Percentiles rank a stretch among this genome's conserved stretches.
Conservation (phyloP, 1,284 basidiomycete genomes). For the Mycosarcoma mackinlayi region DNA sequence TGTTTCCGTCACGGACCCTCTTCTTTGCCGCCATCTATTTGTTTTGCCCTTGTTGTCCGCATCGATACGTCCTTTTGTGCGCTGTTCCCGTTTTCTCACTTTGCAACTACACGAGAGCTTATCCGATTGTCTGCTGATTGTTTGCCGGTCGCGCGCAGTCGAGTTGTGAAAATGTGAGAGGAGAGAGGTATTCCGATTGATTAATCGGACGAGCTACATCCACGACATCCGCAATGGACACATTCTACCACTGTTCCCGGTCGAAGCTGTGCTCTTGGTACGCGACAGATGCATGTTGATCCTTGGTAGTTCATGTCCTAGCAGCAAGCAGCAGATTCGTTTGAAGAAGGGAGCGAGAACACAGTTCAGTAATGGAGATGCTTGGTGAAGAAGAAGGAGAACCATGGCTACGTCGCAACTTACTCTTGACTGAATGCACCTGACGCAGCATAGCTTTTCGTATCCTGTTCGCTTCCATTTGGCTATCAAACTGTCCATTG, state of each 20-base stretch:
- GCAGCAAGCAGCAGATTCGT: too few species aligned
- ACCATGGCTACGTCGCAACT: slow-evolving; percentile 46
- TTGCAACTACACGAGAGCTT: slow-evolving; percentile 16
- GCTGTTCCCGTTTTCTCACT: background rate
- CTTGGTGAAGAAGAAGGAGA: slow-evolving; percentile 26
- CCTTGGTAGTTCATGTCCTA: slow-evolving; percentile 99
- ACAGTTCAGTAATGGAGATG: too few species aligned
- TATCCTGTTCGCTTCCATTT: slow-evolving; percentile 99
- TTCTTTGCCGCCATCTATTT: too few species aligned
- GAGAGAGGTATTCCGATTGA: slow-evolving; percentile 3
- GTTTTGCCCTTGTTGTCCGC: background rate
- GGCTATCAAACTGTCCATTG: slow-evolving; percentile 81
- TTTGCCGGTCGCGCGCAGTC: too few species aligned
- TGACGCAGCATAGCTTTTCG: slow-evolving; percentile 95
- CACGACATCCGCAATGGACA: slow-evolving; percentile 79
- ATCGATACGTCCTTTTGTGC: slow-evolving; percentile 2
- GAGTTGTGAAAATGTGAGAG: background rate
- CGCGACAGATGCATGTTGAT: slow-evolving; percentile 97
- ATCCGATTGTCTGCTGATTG: background rate
- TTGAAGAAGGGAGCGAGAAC: too few species aligned
- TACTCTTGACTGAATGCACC: slow-evolving; percentile 94
- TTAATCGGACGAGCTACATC: slow-evolving; percentile 60
- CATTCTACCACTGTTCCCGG: slow-evolving; percentile 95
- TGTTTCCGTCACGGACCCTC: background rate
- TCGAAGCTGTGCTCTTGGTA: slow-evolving; percentile 92